Conservation (phyloP, 2,329 filamentous ascomycete genomes). For the Cladophialophora bantiana region DNA sequence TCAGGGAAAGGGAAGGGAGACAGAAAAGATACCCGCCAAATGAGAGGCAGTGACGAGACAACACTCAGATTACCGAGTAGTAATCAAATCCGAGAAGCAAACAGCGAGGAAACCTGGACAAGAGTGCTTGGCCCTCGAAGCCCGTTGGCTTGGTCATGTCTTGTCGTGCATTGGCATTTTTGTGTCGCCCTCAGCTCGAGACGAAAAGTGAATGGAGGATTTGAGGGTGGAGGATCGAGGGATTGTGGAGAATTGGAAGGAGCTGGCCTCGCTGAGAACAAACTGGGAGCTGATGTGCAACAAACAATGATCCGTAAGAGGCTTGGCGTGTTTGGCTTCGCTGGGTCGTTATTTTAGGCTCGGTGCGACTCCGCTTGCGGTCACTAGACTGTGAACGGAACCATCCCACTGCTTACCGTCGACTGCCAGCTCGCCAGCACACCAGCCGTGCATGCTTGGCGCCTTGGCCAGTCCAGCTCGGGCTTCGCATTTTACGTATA, state of each 20-base stretch:
- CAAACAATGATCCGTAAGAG: background rate
- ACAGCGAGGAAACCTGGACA: slow-evolving; percentile 11
- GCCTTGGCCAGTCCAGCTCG: background rate
- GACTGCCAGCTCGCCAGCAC: background rate
- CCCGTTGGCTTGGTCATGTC: slow-evolving; percentile 6
- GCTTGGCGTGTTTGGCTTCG: background rate
- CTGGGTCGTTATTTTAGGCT: slow-evolving; percentile 2
- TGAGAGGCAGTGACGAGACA: slow-evolving; percentile 6
- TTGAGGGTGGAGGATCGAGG: background rate
- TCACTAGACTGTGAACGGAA: slow-evolving; percentile 8
- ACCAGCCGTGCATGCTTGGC: too few species aligned
- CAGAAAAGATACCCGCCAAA: background rate
- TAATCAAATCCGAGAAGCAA: slow-evolving; percentile 4
- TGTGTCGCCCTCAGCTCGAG: slow-evolving; percentile 11
- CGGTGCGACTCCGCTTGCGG: background rate
- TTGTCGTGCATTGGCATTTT: slow-evolving; percentile 2
- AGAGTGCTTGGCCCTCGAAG: slow-evolving; percentile 16
- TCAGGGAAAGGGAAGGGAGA: background rate
- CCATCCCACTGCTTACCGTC: background rate
- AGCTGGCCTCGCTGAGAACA: background rate
- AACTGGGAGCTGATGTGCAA: background rate
- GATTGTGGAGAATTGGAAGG: slow-evolving; percentile 17
- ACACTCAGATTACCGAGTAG: background rate
- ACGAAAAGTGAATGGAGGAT: slow-evolving; percentile 3
- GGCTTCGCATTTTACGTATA: background rate